Evolutionary conservation across 2,329 filamentous ascomycete genomes (phyloP).

Genomic region (Thermothelomyces thermophilus): DNA sequence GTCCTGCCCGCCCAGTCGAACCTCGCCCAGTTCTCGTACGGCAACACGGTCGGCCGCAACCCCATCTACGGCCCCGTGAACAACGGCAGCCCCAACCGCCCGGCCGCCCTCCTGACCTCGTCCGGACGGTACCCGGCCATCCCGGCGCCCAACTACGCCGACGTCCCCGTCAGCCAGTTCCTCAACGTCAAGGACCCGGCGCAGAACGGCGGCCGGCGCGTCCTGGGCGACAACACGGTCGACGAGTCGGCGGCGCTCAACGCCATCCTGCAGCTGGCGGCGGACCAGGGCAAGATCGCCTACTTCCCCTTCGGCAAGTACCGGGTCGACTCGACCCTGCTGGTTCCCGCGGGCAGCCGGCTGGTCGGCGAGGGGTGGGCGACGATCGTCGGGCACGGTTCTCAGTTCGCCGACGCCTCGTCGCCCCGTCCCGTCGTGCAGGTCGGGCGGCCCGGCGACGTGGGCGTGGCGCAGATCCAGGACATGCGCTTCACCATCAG

Average conservation of each 20-base stretch:
- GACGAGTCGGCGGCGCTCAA: constrained; percentile 37
- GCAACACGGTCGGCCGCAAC: constrained; percentile 36
- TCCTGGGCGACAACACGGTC: constrained; percentile 34
- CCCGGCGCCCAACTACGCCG: constrained; percentile 36
- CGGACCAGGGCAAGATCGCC: constrained; percentile 37
- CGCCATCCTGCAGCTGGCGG: constrained; percentile 33
- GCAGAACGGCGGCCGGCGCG: constrained; percentile 32
- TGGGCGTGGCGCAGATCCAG: constrained; percentile 55
- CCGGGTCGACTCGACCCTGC: constrained; percentile 44
- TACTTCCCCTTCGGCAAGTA: constrained; percentile 53
- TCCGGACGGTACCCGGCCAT: constrained; percentile 32
- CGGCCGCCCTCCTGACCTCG: constrained; percentile 33
- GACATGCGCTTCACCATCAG: constrained; percentile 59
- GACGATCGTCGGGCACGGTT: constrained; percentile 46
- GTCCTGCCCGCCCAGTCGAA: constrained; percentile 29
- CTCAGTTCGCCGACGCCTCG: constrained; percentile 42
- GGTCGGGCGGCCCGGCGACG: constrained; percentile 51
- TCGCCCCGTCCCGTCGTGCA: constrained; percentile 52
- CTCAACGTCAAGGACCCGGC: constrained; percentile 38
- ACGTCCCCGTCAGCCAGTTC: constrained; percentile 30
- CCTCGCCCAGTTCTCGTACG: constrained; percentile 37
- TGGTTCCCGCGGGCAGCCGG: constrained; percentile 41
- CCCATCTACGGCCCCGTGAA: constrained; percentile 36
- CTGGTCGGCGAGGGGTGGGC: constrained; percentile 50
- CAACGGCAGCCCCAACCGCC: constrained; percentile 29